Evolutionary conservation across 352 stramenopile genomes (phyloP).

Genomic region (Phytophthora cajani): DNA sequence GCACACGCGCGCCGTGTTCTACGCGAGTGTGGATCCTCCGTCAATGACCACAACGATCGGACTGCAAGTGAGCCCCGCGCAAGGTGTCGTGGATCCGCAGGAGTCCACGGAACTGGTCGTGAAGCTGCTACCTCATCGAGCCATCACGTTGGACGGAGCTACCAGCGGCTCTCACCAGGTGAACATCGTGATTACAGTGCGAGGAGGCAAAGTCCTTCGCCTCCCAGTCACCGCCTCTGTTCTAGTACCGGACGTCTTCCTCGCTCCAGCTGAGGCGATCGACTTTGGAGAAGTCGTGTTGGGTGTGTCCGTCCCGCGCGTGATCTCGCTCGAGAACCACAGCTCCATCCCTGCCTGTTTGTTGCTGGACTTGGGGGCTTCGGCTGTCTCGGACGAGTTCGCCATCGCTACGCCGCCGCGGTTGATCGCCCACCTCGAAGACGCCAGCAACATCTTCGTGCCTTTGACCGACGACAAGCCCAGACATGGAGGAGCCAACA

Average conservation of each 20-base stretch:
- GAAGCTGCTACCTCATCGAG: constrained; percentile 61
- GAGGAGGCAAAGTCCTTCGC: constrained; percentile 73
- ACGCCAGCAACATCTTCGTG: constrained; percentile 85
- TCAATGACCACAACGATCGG: constrained; percentile 43
- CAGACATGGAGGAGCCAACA: background rate
- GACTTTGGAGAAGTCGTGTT: constrained; percentile 89
- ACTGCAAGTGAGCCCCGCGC: constrained; percentile 47
- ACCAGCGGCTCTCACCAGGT: constrained; percentile 56
- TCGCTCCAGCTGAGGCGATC: constrained; percentile 45
- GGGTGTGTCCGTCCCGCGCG: constrained; percentile 65
- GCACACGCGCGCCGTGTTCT: constrained; percentile 49
- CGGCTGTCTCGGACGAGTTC: constrained; percentile 67
- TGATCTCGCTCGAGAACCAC: constrained; percentile 82
- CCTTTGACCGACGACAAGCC: constrained; percentile 44
- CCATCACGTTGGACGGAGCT: constrained; percentile 52
- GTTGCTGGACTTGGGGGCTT: constrained; percentile 67
- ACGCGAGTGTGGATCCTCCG: constrained; percentile 64
- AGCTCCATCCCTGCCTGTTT: constrained; percentile 82
- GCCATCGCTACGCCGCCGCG: constrained; percentile 56
- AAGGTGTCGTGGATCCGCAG: constrained; percentile 54
- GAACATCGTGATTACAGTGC: constrained; percentile 43
- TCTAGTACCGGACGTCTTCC: constrained; percentile 82
- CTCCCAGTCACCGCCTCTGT: constrained; percentile 70
- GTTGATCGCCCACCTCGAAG: constrained; percentile 64
- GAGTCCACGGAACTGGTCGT: constrained; percentile 63